Base-by-base conservation (phyloP, 176 grass and related monocot genomes). In the Hsuehochloa calcarea region DNA sequence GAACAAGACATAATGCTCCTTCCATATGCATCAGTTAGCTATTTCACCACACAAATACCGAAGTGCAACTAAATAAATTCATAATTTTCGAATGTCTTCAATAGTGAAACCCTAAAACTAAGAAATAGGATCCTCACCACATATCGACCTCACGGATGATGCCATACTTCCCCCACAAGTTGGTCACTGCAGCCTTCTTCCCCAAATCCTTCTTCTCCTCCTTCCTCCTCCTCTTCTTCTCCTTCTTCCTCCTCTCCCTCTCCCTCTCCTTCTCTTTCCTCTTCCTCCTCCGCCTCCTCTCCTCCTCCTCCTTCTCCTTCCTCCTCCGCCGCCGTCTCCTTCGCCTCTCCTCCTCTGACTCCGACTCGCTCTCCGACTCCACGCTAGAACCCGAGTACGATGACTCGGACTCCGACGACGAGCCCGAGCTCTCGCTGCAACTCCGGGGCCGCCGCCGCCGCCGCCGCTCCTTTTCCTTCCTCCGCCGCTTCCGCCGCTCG, bases 81-180 rank as follows among this genome's bases (percentile, higher is more conserved):
- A 78, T n/a, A 22, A 26, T 19, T 62, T 50, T 60, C 27, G 5
- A 19, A 45, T n/a, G 35, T 27, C 8, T 74, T 20, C 4, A n/a
- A 9, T 41, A 60, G 23, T 1, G 47, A 59, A 85, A 70, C 40
- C 19, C 29, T 81, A 23, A 54, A 82, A 43, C 26, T 65, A 80
- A 13, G 59, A 70, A 79, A 64, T 37, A 75, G 40, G 63, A 37
- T 46, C 82, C 90, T 96, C 62, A 99, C 97, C 97, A 99, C 97
- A 99, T 96, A 70, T 99, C 93, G 0, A 86, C 75, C 84, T 99
- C 97, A 40, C 84, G 89, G 70, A 99, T 91, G 71, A 99, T 94
- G n/a, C 97, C 97, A 86, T 96, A 96, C 78, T 96, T 94, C 10
- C 97, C 96, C 97, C 97, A 99, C 16, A 75, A 94, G 64, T 99